A percentile compares a stretch with the other conserved stretches of the same genome.
Conservation (phyloP, 129 eudicot genomes). For the sunflower (Helianthus annuus) region HanXRQr2.0-SUNRISE NC_035445.2:51341557-51342056, state of each 20-base stretch:
- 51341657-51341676: too few species aligned
- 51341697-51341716: conserved; percentile 61
- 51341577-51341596: too few species aligned
- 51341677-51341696: conserved; percentile 46
- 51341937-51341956: neutral
- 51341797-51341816: neutral
- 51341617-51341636: too few species aligned
- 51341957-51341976: neutral
- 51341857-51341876: conserved; percentile 64
- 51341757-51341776: conserved; percentile 52
- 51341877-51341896: conserved; percentile 70
- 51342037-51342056: neutral
- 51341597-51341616: neutral
- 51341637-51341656: too few species aligned
- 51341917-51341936: conserved; percentile 56
- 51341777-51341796: too few species aligned
- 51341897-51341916: conserved; percentile 74
- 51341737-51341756: conserved; percentile 68
- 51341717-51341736: conserved; percentile 39
- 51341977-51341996: neutral
- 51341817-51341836: neutral
- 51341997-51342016: neutral
- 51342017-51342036: too few species aligned
- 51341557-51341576: too few species aligned
- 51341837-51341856: neutral